These are phyloP conservation scores for Trifolium fragiferum DNA, from an alignment of 306 rosid genomes.

Conservation along the genomic window DNA sequence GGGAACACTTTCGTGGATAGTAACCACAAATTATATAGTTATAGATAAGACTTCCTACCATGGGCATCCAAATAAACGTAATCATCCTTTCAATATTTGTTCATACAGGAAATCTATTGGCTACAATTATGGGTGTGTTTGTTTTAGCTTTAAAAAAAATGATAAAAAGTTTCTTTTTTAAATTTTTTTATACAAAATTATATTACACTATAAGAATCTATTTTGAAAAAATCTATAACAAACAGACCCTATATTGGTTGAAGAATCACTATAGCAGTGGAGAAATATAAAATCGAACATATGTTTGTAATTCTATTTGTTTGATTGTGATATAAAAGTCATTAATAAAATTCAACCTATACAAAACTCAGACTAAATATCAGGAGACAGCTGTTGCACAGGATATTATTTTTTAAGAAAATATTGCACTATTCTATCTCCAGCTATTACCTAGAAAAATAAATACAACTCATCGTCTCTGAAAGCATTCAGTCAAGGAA, in stretches of 20 bases:
- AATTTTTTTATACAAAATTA: too few species aligned
- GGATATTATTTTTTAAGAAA: neutral
- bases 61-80: neutral
- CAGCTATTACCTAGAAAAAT: neutral
- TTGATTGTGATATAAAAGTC: neutral
- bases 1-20: too few species aligned
- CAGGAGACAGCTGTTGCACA: neutral
- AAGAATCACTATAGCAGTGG: too few species aligned
- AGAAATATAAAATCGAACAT: too few species aligned
- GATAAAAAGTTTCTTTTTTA: too few species aligned
- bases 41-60: neutral
- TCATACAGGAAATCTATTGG: neutral
- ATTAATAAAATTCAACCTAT: too few species aligned
- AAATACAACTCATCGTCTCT: constrained; percentile 11
- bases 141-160: too few species aligned
- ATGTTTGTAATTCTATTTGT: too few species aligned
- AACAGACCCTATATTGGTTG: neutral
- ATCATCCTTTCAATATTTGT: neutral
- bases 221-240: too few species aligned
- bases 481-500: constrained; percentile 44
- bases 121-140: too few species aligned
- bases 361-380: constrained; percentile 1
- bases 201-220: too few species aligned
- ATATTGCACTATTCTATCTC: neutral
- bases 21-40: too few species aligned